Conservation (phyloP, 257 asterid species). For the Solanum bulbocastanum region DNA sequence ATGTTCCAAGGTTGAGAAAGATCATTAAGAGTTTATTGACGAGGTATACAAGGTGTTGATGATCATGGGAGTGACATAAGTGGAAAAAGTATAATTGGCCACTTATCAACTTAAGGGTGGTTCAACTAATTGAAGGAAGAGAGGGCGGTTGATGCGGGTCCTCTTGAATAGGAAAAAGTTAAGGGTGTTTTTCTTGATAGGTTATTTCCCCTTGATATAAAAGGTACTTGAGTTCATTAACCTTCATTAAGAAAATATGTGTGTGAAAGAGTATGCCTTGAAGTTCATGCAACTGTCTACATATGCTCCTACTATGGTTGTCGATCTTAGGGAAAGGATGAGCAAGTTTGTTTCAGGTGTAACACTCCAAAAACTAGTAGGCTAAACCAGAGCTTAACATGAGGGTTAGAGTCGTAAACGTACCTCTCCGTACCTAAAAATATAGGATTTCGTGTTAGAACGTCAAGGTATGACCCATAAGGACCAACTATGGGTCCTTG, state of each 20-base stretch:
- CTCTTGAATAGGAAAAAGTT: no score
- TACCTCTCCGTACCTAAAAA: no score
- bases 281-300: neutral
- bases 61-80: neutral
- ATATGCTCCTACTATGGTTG: neutral
- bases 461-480: no score
- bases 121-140: neutral
- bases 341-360: no score
- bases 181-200: neutral
- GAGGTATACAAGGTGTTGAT: neutral
- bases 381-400: neutral
- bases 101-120: neutral
- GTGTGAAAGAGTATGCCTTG: neutral
- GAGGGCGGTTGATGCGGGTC: neutral
- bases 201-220: neutral
- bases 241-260: no score
- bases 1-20: no score
- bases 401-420: no score
- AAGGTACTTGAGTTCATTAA: neutral
- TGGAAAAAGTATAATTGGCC: no score
- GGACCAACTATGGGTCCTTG: no score
- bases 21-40: no score
- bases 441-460: no score
- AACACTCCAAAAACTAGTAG: no score
- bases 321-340: neutral